Evolutionary conservation across 805 yeast genomes (phyloP).

Genomic region (Scheffersomyces lignosus): DNA sequence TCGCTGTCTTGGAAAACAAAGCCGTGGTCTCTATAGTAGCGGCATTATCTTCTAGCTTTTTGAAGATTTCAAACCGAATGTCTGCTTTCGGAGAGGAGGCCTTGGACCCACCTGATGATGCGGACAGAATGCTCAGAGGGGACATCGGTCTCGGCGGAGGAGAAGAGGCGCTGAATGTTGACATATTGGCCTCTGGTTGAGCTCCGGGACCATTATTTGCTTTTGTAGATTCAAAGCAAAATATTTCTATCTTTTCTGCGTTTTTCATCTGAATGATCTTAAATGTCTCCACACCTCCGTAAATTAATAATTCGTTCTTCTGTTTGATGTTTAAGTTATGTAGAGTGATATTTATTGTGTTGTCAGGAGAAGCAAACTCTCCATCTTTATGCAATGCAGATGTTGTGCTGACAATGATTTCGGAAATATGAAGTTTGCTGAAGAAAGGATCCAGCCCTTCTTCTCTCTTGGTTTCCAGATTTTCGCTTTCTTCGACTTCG

Average conservation of each 20-base stretch:
- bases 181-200: neutral
- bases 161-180: neutral
- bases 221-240: constrained; percentile 5
- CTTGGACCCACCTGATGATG: neutral
- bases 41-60: constrained; percentile 10
- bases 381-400: constrained; percentile 48
- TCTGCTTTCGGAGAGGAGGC: constrained; percentile 40
- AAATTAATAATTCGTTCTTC: constrained; percentile 39
- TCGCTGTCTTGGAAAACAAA: constrained; percentile 45
- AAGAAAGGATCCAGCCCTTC: constrained; percentile 25
- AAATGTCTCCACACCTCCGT: constrained; percentile 50
- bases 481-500: constrained; percentile 4
- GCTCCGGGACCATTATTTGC: neutral
- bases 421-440: constrained; percentile 36
- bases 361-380: constrained; percentile 33
- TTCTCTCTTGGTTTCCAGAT: constrained; percentile 8
- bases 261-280: constrained; percentile 20
- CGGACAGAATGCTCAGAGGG: neutral
- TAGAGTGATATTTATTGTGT: constrained; percentile 22
- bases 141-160: neutral
- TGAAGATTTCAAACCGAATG: constrained; percentile 50
- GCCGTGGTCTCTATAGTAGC: constrained; percentile 34
- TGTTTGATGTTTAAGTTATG: constrained; percentile 41
- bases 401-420: constrained; percentile 42
- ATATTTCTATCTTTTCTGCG: constrained; percentile 1